These are phyloP conservation scores for Arctium lappa DNA, from an alignment of 129 eudicot genomes.

Conservation along the genomic window DNA sequence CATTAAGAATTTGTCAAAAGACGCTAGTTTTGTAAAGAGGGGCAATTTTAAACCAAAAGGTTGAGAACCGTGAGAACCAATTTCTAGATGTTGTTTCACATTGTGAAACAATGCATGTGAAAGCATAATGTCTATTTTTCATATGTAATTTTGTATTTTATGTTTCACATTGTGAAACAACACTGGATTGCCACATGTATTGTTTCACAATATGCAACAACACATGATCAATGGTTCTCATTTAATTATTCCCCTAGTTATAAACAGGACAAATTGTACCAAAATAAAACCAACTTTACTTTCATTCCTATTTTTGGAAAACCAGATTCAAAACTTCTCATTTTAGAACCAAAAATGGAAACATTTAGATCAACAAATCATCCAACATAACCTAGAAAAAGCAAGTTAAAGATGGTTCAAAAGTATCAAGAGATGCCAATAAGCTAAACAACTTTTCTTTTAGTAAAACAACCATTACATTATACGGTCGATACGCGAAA, in stretches of 20 bases:
- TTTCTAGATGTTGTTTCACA: too few relatives aligned
- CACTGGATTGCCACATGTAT: neutral
- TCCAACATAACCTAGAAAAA: neutral
- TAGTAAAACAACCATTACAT: conserved; percentile 3
- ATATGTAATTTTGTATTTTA: too few relatives aligned
- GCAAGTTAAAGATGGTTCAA: neutral
- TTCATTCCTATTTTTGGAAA: neutral
- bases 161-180: neutral
- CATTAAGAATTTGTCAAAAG: neutral
- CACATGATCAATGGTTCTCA: neutral
- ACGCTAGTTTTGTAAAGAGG: neutral
- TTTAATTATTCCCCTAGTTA: too few relatives aligned
- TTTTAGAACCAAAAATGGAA: neutral
- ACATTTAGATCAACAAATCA: neutral
- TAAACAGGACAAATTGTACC: neutral
- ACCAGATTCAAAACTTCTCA: neutral
- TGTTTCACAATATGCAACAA: neutral
- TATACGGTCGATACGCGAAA: neutral
- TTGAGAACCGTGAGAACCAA: neutral
- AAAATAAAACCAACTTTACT: neutral
- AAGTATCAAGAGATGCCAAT: neutral
- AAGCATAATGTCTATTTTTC: too few relatives aligned
- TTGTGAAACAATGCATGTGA: neutral
- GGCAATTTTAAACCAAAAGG: neutral
- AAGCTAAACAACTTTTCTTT: neutral